These are phyloP conservation scores for Phytophthora aleatoria DNA, from an alignment of 352 stramenopile genomes.

Conservation along the genomic window DNA sequence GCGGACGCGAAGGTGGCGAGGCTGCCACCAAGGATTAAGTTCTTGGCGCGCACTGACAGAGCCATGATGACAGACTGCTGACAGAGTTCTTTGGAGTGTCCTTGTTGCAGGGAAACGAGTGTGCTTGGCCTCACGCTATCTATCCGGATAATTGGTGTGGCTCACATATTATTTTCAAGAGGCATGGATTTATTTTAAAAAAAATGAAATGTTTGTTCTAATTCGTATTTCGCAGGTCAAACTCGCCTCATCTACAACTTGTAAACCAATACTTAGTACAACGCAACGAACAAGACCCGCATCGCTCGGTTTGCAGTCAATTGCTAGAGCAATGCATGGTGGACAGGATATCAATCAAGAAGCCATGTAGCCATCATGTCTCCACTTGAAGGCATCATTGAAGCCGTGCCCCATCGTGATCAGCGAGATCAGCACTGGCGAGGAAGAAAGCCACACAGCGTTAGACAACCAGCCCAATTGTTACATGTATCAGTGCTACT, in stretches of 20 bases:
- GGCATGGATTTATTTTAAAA: no score
- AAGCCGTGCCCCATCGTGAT: neutral
- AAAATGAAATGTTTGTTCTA: no score
- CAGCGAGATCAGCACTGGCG: neutral
- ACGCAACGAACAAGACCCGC: neutral
- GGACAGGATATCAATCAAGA: slow-evolving; percentile 4
- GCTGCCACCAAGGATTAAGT: slow-evolving; percentile 69
- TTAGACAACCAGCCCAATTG: neutral
- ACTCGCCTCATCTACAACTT: no score
- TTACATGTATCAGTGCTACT: neutral
- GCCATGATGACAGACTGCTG: slow-evolving; percentile 39
- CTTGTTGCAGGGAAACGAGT: neutral
- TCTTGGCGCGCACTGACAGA: slow-evolving; percentile 75
- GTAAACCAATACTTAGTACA: no score
- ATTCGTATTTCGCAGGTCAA: no score
- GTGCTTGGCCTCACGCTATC: slow-evolving; percentile 10
- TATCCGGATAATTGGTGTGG: slow-evolving; percentile 16
- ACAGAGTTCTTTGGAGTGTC: neutral
- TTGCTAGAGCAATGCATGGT: neutral
- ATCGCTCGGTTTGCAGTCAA: neutral
- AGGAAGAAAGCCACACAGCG: neutral
- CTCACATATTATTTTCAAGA: neutral
- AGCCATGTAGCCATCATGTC: slow-evolving; percentile 11
- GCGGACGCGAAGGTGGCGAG: slow-evolving; percentile 67
- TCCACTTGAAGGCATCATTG: slow-evolving; percentile 1